These are phyloP conservation scores for Diplotaxis tenuifolia DNA, from an alignment of 345 rosid species.

Conservation along the genomic window DNA sequence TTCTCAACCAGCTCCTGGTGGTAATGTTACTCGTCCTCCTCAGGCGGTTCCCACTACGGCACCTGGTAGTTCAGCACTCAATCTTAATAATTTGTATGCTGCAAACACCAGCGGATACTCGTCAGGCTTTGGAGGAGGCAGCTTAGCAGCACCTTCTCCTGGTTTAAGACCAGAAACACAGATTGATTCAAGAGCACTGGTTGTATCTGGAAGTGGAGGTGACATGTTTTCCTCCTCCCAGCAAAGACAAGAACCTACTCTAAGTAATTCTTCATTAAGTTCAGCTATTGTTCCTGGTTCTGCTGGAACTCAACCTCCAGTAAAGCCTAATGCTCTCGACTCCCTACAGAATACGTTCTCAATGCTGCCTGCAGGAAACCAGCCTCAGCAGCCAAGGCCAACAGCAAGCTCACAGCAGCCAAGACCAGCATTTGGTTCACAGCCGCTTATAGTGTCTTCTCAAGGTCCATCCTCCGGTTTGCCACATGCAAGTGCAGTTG, in stretches of 20 bases:
- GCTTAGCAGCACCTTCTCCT: constrained; percentile 42
- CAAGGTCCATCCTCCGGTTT: constrained; percentile 49
- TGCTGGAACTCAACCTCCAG: constrained; percentile 48
- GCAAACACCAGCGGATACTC: constrained; percentile 49
- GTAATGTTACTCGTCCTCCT: constrained; percentile 43
- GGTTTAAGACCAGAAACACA: constrained; percentile 44
- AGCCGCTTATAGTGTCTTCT: constrained; percentile 50
- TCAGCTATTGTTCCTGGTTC: constrained; percentile 53
- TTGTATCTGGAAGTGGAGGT: constrained; percentile 67
- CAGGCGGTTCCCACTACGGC: constrained; percentile 42
- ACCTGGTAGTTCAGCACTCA: constrained; percentile 43
- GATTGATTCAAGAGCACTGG: constrained; percentile 50
- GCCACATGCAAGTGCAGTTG: constrained; percentile 56
- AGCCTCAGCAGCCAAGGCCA: constrained; percentile 48
- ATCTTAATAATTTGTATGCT: constrained; percentile 53
- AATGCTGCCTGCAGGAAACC: constrained; percentile 60
- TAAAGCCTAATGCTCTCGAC: constrained; percentile 59
- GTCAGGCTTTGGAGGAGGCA: constrained; percentile 45
- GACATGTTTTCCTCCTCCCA: constrained; percentile 57
- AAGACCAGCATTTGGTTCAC: constrained; percentile 44
- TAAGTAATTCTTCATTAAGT: constrained; percentile 46
- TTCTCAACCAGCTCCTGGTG: constrained; percentile 41
- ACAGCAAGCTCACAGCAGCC: constrained; percentile 44
- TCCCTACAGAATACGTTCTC: constrained; percentile 69
- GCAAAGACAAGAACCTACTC: constrained; percentile 49